Base-by-base conservation (phyloP, 208 protist species). In the Leishmania amazonensis region DNA sequence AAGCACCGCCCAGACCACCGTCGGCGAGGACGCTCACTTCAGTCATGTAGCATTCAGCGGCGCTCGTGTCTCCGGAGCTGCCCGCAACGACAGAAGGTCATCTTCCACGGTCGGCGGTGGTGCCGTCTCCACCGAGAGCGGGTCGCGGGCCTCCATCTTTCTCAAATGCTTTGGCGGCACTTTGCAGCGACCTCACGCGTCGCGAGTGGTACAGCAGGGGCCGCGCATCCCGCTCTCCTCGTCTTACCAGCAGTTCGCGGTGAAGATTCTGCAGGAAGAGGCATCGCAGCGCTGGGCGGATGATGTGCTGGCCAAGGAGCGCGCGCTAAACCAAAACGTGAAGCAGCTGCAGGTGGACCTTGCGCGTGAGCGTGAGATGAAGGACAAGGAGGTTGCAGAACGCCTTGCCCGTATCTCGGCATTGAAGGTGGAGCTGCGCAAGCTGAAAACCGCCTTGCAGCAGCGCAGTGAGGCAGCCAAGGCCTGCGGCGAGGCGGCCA, bases 281-380 rank as follows among this genome's bases (percentile, higher is more conserved):
- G 93, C 87, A 49, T 95, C 94, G 35, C 92, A 97, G 85, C 90
- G 85, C 65, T 98, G 96, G 96, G 94, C 96, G 8, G 94, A 97
- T 80, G 94, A 90, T 53, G 86, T 98, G 42, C 89, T 98, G 4
- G 75, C 88, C 8, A 96, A 96, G 79, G 94, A 98, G 81, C 90
- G 92, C 49, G 96, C 97, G 75, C 83, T 97, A 38, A 98, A 98
- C 83, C 92, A 96, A 74, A 98, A 98, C 79, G 96, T 98, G 72
- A 98, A 98, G 84, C 94, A 97, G 85, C 90, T 98, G 24, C 95
- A 97, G 84, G 89, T 88, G 47, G 95, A 98, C 76, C 86, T 98
- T 11, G 85, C 91, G 60, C 83, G 85, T 9, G 94, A 98, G 86
- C 90, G 91, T 45, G 80, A 85, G 35, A 70, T 93, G 45, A 95